These are phyloP conservation scores for Scedosporium aurantiacum DNA, from an alignment of 2,329 filamentous ascomycete species.

Conservation along the genomic window DNA sequence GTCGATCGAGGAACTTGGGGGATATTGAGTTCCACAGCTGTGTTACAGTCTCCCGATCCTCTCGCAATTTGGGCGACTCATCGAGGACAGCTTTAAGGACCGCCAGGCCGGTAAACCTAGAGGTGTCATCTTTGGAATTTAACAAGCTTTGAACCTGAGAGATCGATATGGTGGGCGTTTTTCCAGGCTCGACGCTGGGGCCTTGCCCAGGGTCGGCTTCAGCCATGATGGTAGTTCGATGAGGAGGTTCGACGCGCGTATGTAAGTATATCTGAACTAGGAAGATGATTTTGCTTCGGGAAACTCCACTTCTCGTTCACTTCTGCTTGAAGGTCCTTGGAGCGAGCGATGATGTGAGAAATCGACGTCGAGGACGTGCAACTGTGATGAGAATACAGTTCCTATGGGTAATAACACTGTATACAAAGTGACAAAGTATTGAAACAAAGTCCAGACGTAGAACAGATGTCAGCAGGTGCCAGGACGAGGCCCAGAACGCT, in stretches of 20 bases:
- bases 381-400: neutral
- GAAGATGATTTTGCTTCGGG: neutral
- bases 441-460: neutral
- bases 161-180: conserved; percentile 14
- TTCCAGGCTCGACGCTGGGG: neutral
- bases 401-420: neutral
- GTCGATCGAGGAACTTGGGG: conserved; percentile 51
- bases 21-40: conserved; percentile 49
- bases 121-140: conserved; percentile 51
- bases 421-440: neutral
- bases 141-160: conserved; percentile 45
- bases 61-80: conserved; percentile 39
- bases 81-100: conserved; percentile 56
- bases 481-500: neutral
- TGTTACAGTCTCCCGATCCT: conserved; percentile 33
- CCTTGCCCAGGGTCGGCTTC: neutral
- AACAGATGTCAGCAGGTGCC: neutral
- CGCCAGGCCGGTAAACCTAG: conserved; percentile 56
- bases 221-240: neutral
- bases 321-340: neutral
- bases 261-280: neutral
- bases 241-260: neutral
- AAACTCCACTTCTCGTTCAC: too few species aligned
- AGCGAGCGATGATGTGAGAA: neutral
- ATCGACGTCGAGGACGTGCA: too few species aligned